phyloP scores from a whole-genome alignment of 2,329 filamentous ascomycete genomes.

The Fusarium coicis region DNA sequence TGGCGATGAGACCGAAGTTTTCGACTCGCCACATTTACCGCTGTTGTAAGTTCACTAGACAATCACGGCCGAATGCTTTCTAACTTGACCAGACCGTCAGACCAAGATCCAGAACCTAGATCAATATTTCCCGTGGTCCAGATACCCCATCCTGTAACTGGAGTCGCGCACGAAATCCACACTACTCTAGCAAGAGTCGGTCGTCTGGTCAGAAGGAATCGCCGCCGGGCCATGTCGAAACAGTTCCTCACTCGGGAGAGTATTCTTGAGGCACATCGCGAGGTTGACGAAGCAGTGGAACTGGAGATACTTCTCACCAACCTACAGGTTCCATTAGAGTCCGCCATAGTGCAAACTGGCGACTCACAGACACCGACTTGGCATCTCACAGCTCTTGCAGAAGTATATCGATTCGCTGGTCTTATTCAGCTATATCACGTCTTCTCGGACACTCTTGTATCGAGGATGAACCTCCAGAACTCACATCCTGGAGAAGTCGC shows the following conservation, averaged over 20 bases:
- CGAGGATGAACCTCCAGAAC: not conserved
- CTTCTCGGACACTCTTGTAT: not conserved
- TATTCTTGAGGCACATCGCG: not conserved
- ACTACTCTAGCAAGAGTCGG: not conserved
- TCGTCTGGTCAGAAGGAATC: not conserved
- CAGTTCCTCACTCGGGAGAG: not conserved
- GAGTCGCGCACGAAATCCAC: not conserved
- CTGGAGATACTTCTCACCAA: not conserved
- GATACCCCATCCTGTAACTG: not conserved
- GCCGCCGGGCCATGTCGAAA: not conserved
- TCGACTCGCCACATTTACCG: fast-evolving
- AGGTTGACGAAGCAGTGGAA: not conserved
- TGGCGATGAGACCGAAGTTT: not conserved
- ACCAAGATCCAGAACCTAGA: too few relatives aligned
- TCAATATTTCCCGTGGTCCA: not conserved
- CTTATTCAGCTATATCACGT: not conserved
- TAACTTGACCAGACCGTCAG: fast-evolving
- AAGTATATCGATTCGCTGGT: not conserved
- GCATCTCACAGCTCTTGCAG: not conserved
- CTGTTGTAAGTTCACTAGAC: fast-evolving
- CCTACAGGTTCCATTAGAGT: not conserved
- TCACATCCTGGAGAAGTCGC: fast-evolving
- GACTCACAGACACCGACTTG: not conserved
- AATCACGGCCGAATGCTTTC: fast-evolving
- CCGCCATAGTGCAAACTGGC: not conserved